Conservation (phyloP, 2,329 filamentous ascomycete genomes). For the Fusarium sterilihyphosum region DNA sequence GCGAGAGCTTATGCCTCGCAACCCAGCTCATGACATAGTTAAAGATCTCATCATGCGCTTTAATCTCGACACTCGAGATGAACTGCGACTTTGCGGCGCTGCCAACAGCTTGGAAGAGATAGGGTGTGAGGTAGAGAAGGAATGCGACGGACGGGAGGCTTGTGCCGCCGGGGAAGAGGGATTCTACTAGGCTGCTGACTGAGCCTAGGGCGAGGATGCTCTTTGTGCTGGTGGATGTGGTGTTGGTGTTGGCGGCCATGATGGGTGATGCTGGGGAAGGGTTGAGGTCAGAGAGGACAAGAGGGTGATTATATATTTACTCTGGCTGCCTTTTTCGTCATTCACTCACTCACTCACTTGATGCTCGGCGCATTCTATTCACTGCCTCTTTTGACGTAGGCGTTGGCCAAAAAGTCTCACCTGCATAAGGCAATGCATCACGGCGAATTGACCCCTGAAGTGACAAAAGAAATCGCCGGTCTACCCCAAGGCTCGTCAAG, state of each 20-base stretch:
- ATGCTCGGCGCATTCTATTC: not conserved
- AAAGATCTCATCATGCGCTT: conserved; percentile 21
- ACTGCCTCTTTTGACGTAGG: not conserved
- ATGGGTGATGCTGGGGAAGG: not conserved
- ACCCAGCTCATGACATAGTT: conserved; percentile 30
- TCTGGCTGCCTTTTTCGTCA: not conserved
- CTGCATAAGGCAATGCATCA: not conserved
- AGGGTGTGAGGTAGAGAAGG: conserved; percentile 3
- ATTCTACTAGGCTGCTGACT: not conserved
- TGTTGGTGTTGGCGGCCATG: not conserved
- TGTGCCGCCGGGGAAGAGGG: not conserved
- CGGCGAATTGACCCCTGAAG: not conserved
- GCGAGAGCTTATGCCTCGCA: conserved; percentile 15
- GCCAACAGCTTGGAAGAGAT: not conserved
- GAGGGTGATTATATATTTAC: not conserved
- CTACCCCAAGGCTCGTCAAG: not conserved
- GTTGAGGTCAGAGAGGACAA: not conserved
- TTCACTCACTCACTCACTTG: not conserved
- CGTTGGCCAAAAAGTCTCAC: not conserved
- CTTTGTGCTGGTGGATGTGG: not conserved
- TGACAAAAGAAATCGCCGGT: not conserved
- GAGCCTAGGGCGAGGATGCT: not conserved
- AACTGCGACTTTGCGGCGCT: not conserved
- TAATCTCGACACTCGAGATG: conserved; percentile 24
- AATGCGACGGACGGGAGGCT: not conserved